phyloP scores from a whole-genome alignment of 257 asterid species.

The Nemophila menziesii region DNA sequence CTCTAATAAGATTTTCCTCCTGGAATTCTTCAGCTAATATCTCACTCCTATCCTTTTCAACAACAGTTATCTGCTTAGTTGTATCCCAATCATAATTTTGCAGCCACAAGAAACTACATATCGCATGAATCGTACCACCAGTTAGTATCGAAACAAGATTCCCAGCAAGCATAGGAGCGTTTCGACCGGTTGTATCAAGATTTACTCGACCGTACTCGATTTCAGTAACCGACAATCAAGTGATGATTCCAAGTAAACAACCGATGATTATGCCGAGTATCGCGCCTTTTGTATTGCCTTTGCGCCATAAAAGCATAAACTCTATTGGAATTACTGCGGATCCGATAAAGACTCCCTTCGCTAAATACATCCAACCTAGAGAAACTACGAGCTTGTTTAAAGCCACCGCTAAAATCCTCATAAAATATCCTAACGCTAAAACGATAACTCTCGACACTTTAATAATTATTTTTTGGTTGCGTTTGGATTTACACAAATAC shows the following conservation, averaged over 20 bases:
- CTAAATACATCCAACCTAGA: constrained; percentile 90
- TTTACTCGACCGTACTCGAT: constrained; percentile 64
- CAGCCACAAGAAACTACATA: constrained; percentile 60
- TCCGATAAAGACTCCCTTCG: constrained; percentile 83
- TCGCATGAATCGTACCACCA: constrained; percentile 68
- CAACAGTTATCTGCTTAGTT: constrained; percentile 62
- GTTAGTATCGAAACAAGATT: constrained; percentile 71
- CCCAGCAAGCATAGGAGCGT: constrained; percentile 91
- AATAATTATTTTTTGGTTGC: constrained; percentile 73
- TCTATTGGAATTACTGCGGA: constrained; percentile 90
- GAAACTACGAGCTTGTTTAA: constrained; percentile 79
- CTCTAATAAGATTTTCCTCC: constrained; percentile 51
- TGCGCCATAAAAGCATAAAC: constrained; percentile 78
- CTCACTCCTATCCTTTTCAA: constrained; percentile 64
- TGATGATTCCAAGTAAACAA: constrained; percentile 62
- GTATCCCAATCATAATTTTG: constrained; percentile 79
- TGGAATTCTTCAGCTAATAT: constrained; percentile 44
- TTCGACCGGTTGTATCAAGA: constrained; percentile 84
- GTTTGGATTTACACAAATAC: constrained; percentile 68
- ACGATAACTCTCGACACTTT: constrained; percentile 54
- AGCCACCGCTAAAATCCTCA: constrained; percentile 80
- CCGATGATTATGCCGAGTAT: constrained; percentile 57
- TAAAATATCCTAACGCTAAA: constrained; percentile 58
- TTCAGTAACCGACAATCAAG: constrained; percentile 70
- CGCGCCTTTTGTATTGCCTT: constrained; percentile 73